Evolutionary conservation across 306 rosid genomes (phyloP), one percentile per base, ranked within the genome.

Genomic region (Fragaria iinumae): DNA sequence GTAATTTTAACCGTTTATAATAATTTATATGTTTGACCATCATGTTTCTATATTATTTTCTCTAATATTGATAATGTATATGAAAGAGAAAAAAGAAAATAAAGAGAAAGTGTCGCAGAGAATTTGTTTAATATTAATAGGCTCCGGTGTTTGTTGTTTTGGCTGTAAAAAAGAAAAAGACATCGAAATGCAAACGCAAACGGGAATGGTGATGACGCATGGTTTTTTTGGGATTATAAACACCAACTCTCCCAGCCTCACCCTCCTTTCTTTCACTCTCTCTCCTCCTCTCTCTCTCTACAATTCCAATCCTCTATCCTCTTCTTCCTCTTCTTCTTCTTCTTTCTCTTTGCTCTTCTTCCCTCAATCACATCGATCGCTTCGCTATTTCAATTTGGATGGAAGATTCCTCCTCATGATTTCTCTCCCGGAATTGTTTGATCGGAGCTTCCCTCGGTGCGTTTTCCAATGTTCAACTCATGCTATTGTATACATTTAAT

Each of bases 401-500:
- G 63, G 80, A 81, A 70, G 87, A 77, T 74, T 83, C 67, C 56
- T 66, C 80, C 87, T 50, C 39, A 88, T 93, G 96, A 71, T 88
- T 82, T 69, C 25, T 82, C 82, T 45, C 3, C 83, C 38, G 44
- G 77, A 73, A 71, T 68, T 85, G 78, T 80, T 84, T 79, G 76
- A 52, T 80, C 74, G 73, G 84, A 59, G 75, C 72, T 83, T 80
- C 80, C 70, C 55, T 85, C 81, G 98, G 96, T 89, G 93, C 84
- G 94, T 89, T 75, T 8, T 45, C 57, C 62, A 56, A 2, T 74
- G 38, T 43, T 57, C 34, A 17, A 27, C 68, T 29, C 0, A 20
- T 5, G 9, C 20, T 21, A 3, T 23, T 13, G 2, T 17, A 4
- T 77, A 3, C 8, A 8, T 8, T 56, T 21, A 2, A 21, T 21